phyloP scores from a whole-genome alignment of 441 rosid species.

The Jatropha podagrica region DNA sequence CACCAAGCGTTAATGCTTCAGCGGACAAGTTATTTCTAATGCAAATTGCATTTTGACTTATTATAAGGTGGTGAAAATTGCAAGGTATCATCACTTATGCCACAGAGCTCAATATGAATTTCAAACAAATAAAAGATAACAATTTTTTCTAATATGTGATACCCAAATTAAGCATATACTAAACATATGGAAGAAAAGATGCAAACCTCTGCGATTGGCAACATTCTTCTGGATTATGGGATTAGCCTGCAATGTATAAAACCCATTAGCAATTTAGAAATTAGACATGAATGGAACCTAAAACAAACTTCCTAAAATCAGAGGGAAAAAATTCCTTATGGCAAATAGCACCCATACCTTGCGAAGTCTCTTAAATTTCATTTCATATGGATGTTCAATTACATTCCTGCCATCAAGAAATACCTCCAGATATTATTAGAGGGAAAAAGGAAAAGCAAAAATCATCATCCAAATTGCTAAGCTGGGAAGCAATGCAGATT shows the following conservation, averaged over 20 bases:
- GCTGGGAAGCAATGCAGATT: neutral
- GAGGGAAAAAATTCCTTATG: neutral
- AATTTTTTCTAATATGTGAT: neutral
- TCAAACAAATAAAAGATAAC: neutral
- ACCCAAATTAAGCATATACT: neutral
- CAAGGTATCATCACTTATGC: neutral
- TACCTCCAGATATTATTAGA: slow-evolving; percentile 13
- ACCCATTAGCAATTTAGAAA: slow-evolving; percentile 14
- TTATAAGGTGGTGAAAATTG: neutral
- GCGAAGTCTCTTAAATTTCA: slow-evolving; percentile 72
- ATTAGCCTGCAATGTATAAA: slow-evolving; percentile 63
- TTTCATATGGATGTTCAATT: slow-evolving; percentile 74
- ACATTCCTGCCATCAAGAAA: slow-evolving; percentile 53
- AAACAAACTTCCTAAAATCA: neutral
- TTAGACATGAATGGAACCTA: neutral
- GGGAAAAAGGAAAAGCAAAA: slow-evolving; percentile 1
- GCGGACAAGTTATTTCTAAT: neutral
- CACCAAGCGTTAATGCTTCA: neutral
- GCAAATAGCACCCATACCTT: slow-evolving; percentile 47
- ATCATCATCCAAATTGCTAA: neutral
- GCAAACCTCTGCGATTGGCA: slow-evolving; percentile 58
- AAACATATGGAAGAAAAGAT: slow-evolving; percentile 5
- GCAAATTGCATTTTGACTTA: neutral
- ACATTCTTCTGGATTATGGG: slow-evolving; percentile 66
- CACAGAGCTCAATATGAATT: no score